Conservation (phyloP, 2,329 filamentous ascomycete species). For the Fusarium euwallaceae region DNA sequence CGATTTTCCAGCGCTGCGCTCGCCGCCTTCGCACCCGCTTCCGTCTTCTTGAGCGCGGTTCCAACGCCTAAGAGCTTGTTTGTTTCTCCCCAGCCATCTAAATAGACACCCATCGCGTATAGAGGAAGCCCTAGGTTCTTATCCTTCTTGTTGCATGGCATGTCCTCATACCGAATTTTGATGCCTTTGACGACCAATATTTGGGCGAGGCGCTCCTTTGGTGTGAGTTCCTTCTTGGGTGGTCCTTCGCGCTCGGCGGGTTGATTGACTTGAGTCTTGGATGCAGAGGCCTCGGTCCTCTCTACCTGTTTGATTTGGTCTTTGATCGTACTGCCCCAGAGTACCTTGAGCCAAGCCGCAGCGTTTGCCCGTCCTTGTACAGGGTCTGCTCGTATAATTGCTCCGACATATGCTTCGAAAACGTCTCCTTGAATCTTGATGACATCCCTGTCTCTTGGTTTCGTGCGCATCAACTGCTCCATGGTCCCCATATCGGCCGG, state of each 20-base stretch:
- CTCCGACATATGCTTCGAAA: constrained; percentile 92
- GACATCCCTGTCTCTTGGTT: constrained; percentile 63
- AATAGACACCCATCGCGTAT: constrained; percentile 73
- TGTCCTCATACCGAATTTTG: constrained; percentile 72
- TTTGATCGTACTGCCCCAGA: constrained; percentile 78
- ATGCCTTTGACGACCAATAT: constrained; percentile 69
- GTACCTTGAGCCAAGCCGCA: constrained; percentile 77
- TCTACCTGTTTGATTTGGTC: constrained; percentile 64
- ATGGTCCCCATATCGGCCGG: constrained; percentile 59
- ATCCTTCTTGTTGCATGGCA: constrained; percentile 65
- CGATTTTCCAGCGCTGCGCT: constrained; percentile 73
- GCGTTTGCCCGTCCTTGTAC: constrained; percentile 71
- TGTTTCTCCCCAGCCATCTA: constrained; percentile 77
- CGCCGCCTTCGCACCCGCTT: constrained; percentile 78
- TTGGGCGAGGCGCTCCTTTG: constrained; percentile 50
- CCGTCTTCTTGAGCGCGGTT: constrained; percentile 74
- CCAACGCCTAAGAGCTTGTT: constrained; percentile 73
- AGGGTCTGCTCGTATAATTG: constrained; percentile 77
- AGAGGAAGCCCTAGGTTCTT: constrained; percentile 66
- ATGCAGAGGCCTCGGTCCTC: constrained; percentile 25
- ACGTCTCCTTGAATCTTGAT: constrained; percentile 86
- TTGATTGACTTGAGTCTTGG: background rate
- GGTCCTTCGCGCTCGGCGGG: background rate
- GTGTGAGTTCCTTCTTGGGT: constrained; percentile 13
- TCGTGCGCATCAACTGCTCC: constrained; percentile 40